Percentiles rank a stretch among this genome's conserved stretches.
Conservation (phyloP, 2,329 filamentous ascomycete genomes). For the Pestalotiopsis fici region DNA sequence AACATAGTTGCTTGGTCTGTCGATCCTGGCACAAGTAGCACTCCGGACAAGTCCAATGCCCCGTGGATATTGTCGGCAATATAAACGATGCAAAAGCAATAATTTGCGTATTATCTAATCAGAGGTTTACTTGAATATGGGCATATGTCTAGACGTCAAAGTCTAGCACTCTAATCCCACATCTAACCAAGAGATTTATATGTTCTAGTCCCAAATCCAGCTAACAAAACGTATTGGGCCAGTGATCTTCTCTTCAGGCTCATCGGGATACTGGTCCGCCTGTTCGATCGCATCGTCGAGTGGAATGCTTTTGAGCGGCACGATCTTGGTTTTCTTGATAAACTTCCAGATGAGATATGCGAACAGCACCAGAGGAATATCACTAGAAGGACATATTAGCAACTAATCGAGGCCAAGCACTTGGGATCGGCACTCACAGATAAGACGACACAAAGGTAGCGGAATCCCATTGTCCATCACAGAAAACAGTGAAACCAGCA, state of each 20-base stretch:
- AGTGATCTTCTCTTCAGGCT: conserved; percentile 24
- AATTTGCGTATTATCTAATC: background rate
- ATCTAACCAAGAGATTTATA: background rate
- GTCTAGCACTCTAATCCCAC: background rate
- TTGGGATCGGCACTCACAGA: conserved; percentile 44
- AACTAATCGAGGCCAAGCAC: background rate
- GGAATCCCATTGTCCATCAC: conserved; percentile 57
- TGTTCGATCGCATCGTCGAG: conserved; percentile 53
- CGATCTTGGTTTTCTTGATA: conserved; percentile 60
- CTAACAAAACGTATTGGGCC: conserved; percentile 30
- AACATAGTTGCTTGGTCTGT: too few species aligned
- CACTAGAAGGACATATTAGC: conserved; percentile 36
- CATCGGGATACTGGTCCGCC: conserved; percentile 35
- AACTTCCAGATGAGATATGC: conserved; percentile 67
- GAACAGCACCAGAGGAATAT: conserved; percentile 58
- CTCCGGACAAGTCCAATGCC: too few species aligned
- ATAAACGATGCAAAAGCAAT: background rate
- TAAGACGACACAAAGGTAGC: conserved; percentile 63
- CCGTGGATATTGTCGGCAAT: too few species aligned
- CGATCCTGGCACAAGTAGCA: too few species aligned
- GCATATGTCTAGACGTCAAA: background rate
- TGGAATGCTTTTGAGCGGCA: conserved; percentile 52
- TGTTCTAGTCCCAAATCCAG: conserved; percentile 36
- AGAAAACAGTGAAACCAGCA: conserved; percentile 67
- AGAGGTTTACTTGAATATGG: background rate